Percentiles rank a stretch among this genome's conserved stretches.
These are phyloP conservation scores for Cicer bijugum DNA, from an alignment of 306 rosid genomes.

Conservation along the genomic window DNA sequence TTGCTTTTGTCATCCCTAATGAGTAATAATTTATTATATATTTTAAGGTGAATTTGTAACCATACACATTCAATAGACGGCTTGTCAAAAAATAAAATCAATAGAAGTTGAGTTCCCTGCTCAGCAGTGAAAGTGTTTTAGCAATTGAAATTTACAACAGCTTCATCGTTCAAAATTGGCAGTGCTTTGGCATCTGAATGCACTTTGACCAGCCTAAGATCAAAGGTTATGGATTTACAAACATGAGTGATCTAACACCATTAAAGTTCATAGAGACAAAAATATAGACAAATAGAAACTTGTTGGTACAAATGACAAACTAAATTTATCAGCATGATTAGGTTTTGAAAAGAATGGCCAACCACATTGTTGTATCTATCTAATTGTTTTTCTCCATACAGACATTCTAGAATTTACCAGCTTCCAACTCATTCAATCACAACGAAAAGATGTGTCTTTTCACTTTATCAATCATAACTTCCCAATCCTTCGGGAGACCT, in stretches of 20 bases:
- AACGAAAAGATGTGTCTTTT: conserved; percentile 48
- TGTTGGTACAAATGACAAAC: conserved; percentile 50
- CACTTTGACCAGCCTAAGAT: conserved; percentile 3
- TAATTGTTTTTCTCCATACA: conserved; percentile 71
- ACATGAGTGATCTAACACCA: conserved; percentile 41
- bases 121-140: conserved; percentile 1
- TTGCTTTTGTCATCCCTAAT: conserved; percentile 27
- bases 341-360: conserved; percentile 83
- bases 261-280: conserved; percentile 46
- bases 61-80: conserved; percentile 3
- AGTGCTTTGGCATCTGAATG: conserved; percentile 26
- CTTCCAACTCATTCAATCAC: conserved; percentile 56
- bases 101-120: conserved; percentile 3
- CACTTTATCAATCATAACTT: conserved; percentile 47
- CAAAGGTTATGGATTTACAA: conserved; percentile 28
- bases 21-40: conserved; percentile 25
- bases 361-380: conserved; percentile 83
- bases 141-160: neutral
- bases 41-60: conserved; percentile 13
- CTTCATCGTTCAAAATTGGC: conserved; percentile 23
- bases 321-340: conserved; percentile 61
- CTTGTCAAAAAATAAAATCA: neutral
- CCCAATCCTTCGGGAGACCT: conserved; percentile 39
- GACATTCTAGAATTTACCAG: conserved; percentile 58
- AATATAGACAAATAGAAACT: conserved; percentile 47